Evolutionary conservation across 225 moss, liverwort and hornwort species (phyloP).

Genomic region (Lunularia cruciata): DNA sequence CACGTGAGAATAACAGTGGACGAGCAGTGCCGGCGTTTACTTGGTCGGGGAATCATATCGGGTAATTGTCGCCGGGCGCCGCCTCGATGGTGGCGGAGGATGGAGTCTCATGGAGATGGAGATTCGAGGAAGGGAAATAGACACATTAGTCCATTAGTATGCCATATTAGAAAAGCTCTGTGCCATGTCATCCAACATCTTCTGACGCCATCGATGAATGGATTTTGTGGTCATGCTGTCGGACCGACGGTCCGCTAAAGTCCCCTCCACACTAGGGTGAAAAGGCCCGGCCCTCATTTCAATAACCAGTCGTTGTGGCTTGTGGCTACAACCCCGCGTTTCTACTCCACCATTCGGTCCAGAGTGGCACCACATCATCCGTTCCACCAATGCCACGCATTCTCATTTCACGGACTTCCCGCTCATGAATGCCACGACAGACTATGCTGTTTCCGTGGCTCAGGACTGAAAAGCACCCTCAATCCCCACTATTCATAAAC

Average conservation of each 20-base stretch:
- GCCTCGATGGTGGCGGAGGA: neutral
- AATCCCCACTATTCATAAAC: no score
- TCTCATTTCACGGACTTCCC: neutral
- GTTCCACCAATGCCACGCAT: neutral
- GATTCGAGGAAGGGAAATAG: neutral
- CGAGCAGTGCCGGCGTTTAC: neutral
- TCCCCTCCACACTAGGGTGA: neutral
- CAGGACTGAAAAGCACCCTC: neutral
- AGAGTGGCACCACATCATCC: neutral
- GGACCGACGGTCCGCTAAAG: neutral
- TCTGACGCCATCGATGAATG: neutral
- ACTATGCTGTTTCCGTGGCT: constrained; percentile 6
- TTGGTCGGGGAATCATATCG: constrained; percentile 4
- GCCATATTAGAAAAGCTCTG: neutral
- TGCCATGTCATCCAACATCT: constrained; percentile 4
- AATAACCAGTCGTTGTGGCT: neutral
- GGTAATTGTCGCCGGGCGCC: constrained; percentile 9
- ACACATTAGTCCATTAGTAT: neutral
- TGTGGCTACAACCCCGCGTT: constrained; percentile 1
- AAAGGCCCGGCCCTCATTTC: constrained; percentile 2
- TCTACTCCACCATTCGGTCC: constrained; percentile 13
- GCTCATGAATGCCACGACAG: constrained; percentile 8
- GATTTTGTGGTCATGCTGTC: neutral
- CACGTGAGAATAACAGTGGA: no score
- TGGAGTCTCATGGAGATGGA: neutral